Evolutionary conservation across 208 protist species (phyloP).

Genomic region (Crithidia sp.): DNA sequence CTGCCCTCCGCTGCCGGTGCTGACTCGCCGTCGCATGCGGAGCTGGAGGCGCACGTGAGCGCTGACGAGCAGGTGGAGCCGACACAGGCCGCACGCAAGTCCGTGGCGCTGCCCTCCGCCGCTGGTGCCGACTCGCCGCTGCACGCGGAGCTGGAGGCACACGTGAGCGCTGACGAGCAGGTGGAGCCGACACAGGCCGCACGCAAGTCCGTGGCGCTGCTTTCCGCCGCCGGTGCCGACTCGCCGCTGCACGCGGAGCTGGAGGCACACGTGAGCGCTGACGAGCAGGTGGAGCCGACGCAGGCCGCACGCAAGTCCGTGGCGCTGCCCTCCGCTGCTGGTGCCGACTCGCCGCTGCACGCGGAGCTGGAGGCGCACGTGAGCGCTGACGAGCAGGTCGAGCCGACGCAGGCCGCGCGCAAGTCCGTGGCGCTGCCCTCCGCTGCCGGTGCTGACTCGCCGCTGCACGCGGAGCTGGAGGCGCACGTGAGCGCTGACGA

Average conservation of each 20-base stretch:
- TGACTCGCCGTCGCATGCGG: background rate
- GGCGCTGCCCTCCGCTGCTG: background rate
- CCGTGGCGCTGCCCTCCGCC: background rate
- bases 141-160: no score
- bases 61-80: background rate
- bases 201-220: no score
- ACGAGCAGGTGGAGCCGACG: no score
- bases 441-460: background rate
- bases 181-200: no score
- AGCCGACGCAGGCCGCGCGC: background rate
- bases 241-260: no score
- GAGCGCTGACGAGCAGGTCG: background rate
- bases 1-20: background rate
- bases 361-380: constrained; percentile 5
- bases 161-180: no score
- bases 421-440: constrained; percentile 8
- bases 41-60: constrained; percentile 10
- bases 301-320: constrained; percentile 7
- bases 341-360: constrained; percentile 1
- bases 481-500: background rate
- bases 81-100: background rate
- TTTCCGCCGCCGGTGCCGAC: no score
- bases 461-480: constrained; percentile 3
- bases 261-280: no score
- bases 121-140: no score